Conservation (phyloP, 345 rosid species). For the Eucalyptus pumila region DNA sequence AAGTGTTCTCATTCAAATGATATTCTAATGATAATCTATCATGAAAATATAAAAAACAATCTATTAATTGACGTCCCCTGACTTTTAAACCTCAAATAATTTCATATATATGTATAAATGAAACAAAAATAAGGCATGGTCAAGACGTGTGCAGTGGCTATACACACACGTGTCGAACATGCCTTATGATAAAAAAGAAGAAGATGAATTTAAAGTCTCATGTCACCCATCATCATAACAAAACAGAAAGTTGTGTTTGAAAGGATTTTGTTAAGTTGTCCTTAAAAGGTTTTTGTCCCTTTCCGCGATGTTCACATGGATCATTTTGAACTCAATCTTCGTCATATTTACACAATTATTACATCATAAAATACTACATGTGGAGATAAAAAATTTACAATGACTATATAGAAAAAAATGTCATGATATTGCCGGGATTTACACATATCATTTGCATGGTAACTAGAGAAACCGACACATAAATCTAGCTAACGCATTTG, state of each 20-base stretch:
- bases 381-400: background rate
- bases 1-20: background rate
- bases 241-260: background rate
- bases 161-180: background rate
- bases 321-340: background rate
- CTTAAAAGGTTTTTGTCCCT: background rate
- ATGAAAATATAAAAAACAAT: background rate
- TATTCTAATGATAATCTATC: background rate
- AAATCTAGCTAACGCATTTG: background rate
- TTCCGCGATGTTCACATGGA: background rate
- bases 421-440: background rate
- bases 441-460: background rate
- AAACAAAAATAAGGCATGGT: background rate
- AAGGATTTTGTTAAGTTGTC: background rate
- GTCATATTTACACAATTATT: background rate
- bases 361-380: background rate
- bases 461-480: background rate
- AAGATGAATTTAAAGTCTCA: background rate
- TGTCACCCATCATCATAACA: background rate
- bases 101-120: background rate
- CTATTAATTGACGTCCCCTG: background rate
- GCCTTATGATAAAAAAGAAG: background rate
- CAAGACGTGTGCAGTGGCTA: background rate
- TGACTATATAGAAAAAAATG: background rate
- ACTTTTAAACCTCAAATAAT: background rate